Evolutionary conservation across 352 stramenopile genomes (phyloP).

Genomic region (Globisporangium polare): DNA sequence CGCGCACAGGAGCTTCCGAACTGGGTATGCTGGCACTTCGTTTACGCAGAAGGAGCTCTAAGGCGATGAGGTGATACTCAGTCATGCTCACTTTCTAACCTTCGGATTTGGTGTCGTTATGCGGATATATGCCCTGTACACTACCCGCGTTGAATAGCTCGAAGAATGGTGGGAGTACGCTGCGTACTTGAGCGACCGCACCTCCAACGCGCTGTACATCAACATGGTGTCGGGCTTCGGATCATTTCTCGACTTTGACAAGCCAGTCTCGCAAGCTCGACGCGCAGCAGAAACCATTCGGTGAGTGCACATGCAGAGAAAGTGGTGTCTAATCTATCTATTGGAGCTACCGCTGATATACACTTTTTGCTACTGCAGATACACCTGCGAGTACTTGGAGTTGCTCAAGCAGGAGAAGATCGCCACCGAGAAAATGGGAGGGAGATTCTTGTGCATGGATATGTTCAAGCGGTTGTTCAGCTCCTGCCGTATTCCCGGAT

Average conservation of each 20-base stretch:
- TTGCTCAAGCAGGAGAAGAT: slow-evolving; percentile 80
- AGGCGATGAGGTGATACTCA: neutral
- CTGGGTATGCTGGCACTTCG: slow-evolving; percentile 30
- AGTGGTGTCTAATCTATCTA: slow-evolving; percentile 12
- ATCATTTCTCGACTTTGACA: slow-evolving; percentile 87
- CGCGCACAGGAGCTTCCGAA: slow-evolving; percentile 43
- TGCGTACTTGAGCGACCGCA: slow-evolving; percentile 67
- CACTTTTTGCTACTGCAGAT: slow-evolving; percentile 24
- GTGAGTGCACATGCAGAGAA: slow-evolving; percentile 11
- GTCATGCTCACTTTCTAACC: neutral
- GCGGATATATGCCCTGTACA: neutral
- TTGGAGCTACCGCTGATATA: slow-evolving; percentile 31
- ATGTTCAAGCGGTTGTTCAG: slow-evolving; percentile 89
- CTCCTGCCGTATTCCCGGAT: slow-evolving; percentile 83
- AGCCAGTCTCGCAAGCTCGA: slow-evolving; percentile 50
- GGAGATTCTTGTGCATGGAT: slow-evolving; percentile 86
- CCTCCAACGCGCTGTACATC: slow-evolving; percentile 88
- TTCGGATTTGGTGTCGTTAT: neutral
- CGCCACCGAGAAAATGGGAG: slow-evolving; percentile 83
- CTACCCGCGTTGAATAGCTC: slow-evolving; percentile 26
- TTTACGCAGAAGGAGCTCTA: neutral
- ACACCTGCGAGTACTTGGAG: slow-evolving; percentile 86
- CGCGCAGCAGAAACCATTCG: slow-evolving; percentile 57
- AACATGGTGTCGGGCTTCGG: slow-evolving; percentile 96
- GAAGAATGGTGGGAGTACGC: slow-evolving; percentile 93